Percentiles rank a stretch among this genome's conserved stretches.
These are phyloP conservation scores for Talaromyces proteolyticus DNA, from an alignment of 495 filamentous ascomycete genomes.

Conservation along the genomic window DNA sequence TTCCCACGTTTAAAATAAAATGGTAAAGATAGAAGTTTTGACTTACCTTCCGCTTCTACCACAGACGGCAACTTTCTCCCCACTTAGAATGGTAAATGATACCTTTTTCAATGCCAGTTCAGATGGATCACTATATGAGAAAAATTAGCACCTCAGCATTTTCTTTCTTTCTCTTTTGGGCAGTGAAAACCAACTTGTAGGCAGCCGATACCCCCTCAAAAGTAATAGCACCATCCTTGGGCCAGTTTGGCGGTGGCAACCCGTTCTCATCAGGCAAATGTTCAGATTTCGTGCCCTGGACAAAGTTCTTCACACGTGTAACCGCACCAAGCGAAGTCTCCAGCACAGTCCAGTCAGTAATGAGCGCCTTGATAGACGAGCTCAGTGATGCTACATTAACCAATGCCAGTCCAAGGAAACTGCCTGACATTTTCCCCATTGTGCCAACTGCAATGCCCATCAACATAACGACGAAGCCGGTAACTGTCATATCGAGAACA, in stretches of 20 bases:
- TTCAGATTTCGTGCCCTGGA: conserved; percentile 40
- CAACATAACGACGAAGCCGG: conserved; percentile 47
- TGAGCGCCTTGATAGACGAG: conserved; percentile 39
- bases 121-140: background rate
- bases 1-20: background rate
- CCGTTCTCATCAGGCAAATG: conserved; percentile 32
- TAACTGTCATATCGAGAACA: conserved; percentile 53
- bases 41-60: conserved; percentile 37
- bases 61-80: conserved; percentile 53
- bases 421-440: conserved; percentile 34
- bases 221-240: conserved; percentile 42
- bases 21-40: background rate
- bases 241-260: conserved; percentile 38
- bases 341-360: conserved; percentile 50
- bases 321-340: conserved; percentile 53
- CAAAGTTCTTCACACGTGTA: conserved; percentile 51
- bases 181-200: conserved; percentile 24
- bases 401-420: conserved; percentile 50
- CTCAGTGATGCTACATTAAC: conserved; percentile 49
- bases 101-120: background rate
- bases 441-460: conserved; percentile 37
- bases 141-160: too few relatives aligned
- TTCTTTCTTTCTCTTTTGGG: background rate
- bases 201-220: conserved; percentile 37
- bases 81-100: conserved; percentile 9